These are phyloP conservation scores for Madurella mycetomatis DNA, from an alignment of 2,329 filamentous ascomycete species.

Conservation along the genomic window DNA sequence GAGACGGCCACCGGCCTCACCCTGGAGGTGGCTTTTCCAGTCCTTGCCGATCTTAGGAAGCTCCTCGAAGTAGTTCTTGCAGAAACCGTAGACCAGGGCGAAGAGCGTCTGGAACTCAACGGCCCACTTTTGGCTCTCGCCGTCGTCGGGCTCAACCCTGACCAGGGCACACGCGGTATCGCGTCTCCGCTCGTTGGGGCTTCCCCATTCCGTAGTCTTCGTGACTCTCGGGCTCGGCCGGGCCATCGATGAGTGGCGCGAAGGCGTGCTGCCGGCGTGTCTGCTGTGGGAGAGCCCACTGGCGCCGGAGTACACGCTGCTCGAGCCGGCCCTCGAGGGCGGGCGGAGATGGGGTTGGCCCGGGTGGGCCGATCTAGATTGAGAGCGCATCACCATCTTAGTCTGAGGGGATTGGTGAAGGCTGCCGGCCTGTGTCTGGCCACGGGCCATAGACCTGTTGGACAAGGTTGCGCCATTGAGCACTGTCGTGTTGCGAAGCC, in stretches of 20 bases:
- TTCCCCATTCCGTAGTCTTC: constrained; percentile 1
- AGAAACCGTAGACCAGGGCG: constrained; percentile 26
- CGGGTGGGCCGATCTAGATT: not conserved
- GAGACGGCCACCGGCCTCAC: constrained; percentile 22
- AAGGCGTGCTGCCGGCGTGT: not conserved
- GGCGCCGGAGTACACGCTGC: not conserved
- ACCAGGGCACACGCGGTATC: not conserved
- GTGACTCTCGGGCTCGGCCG: not conserved
- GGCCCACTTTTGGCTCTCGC: constrained; percentile 1
- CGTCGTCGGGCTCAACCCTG: not conserved
- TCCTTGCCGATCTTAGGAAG: constrained; percentile 14
- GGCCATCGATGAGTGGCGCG: not conserved
- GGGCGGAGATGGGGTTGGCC: not conserved
- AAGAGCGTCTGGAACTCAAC: constrained; percentile 16
- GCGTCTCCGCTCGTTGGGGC: constrained; percentile 10
- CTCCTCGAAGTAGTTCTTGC: constrained; percentile 16
- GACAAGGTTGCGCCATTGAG: constrained; percentile 1
- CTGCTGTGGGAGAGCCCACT: not conserved
- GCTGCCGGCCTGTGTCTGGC: not conserved
- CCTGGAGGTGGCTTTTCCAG: constrained; percentile 14
- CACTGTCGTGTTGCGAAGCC: constrained; percentile 1
- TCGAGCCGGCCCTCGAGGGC: not conserved
- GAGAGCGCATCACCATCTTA: not conserved
- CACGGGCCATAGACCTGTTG: not conserved
- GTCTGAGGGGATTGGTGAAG: not conserved